Percentiles rank a stretch among this genome's conserved stretches.
phyloP scores from a whole-genome alignment of 2,329 filamentous ascomycete genomes.

The Corinectria fuckeliana region DNA sequence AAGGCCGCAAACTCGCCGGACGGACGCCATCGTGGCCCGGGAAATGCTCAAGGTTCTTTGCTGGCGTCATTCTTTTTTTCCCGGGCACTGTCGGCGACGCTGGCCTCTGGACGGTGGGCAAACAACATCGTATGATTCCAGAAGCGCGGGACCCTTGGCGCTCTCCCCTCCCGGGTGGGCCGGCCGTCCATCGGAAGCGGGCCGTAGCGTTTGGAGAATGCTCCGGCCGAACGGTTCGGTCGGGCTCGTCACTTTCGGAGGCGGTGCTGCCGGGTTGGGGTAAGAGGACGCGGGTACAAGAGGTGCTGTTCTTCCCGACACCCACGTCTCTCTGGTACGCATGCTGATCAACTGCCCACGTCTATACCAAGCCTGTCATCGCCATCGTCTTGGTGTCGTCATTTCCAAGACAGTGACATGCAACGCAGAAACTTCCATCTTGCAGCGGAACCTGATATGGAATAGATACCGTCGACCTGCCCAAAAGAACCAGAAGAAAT shows the following conservation, averaged over 20 bases:
- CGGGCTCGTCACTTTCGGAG: not conserved
- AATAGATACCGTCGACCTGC: not conserved
- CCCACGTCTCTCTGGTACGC: too few relatives aligned
- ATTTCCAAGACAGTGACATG: not conserved
- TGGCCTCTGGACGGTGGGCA: constrained; percentile 4
- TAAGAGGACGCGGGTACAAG: too few relatives aligned
- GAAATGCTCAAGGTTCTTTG: constrained; percentile 3
- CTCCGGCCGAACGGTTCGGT: constrained; percentile 16
- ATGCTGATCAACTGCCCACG: not conserved
- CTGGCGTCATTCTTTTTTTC: constrained; percentile 25
- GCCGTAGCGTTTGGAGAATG: constrained; percentile 25
- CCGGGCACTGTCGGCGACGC: not conserved
- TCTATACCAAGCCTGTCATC: not conserved
- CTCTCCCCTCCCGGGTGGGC: constrained; percentile 30
- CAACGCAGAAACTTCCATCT: not conserved
- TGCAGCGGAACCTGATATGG: not conserved
- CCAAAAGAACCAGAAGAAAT: constrained; percentile 1
- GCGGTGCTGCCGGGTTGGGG: not conserved
- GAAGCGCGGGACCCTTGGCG: constrained; percentile 24
- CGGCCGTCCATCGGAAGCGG: constrained; percentile 36
- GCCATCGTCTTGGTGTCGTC: constrained; percentile 8
- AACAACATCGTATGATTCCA: constrained; percentile 35
- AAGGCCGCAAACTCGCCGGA: not conserved
- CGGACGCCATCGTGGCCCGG: not conserved
- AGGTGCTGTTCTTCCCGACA: too few relatives aligned